Base-by-base conservation (phyloP, 140 eudicot genomes). In the Anethum foeniculum region DNA sequence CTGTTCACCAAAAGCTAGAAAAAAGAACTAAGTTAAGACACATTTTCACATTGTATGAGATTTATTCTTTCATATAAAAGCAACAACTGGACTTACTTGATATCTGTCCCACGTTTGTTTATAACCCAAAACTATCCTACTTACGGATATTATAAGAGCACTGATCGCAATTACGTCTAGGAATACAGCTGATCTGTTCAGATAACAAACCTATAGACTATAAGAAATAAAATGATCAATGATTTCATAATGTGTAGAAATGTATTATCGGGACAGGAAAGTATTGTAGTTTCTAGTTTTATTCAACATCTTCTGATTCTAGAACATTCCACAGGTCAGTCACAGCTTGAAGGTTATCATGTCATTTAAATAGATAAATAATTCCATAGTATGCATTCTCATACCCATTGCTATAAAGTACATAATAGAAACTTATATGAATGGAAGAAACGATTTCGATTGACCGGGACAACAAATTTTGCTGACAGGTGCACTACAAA, bases 31-130 rank as follows among this genome's bases (percentile, higher is more conserved):
- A 32, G 15, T 68, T 11, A 62, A 32, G 38, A 68, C 32, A n/a
- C 44, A 68, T 30, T 14, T 67, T 67, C 43, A 67, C 41, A 32
- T 15, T 10, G 19, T 21, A 34, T 68, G 74, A 68, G 32, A 68
- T 68, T 19, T 48, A 28, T 44, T 19, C 51, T 62, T 1, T 41
- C 47, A 74, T 27, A 82, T 25, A 75, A 80, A 60, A 46, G 78
- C 12, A 68, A 16, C 39, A 84, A 27, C 39, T 78, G 83, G 41
- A 81, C 91, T 83, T 80, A 95, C 99, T 86, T 95, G 96, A 85
- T 95, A 95, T 81, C 99, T 88, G 84, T 93, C 99, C 93, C 97
- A 83, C 25, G 99, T 95, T 74, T 93, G 99, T 82, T 95, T 93
- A 92, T 95, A 95, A 56, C 99, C 99, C 90, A 95, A 82, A 78